Conservation (phyloP, 2,329 filamentous ascomycete genomes). For the Aspergillus amoenus region DNA sequence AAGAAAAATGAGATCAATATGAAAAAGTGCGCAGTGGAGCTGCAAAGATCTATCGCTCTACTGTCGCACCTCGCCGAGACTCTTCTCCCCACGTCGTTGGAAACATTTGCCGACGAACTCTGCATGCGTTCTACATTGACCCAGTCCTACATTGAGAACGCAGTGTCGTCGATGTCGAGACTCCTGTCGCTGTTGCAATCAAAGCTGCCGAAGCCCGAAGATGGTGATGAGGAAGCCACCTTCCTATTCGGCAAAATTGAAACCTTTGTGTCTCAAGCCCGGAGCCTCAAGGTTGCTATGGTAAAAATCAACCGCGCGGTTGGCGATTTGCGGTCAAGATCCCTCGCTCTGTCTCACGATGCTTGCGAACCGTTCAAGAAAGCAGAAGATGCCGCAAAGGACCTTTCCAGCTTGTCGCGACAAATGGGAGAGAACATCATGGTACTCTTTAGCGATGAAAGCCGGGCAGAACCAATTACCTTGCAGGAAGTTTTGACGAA, state of each 20-base stretch:
- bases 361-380: conserved; percentile 68
- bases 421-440: conserved; percentile 67
- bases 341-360: conserved; percentile 69
- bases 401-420: conserved; percentile 66
- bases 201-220: conserved; percentile 56
- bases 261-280: conserved; percentile 68
- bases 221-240: conserved; percentile 68
- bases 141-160: conserved; percentile 79
- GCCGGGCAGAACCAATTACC: conserved; percentile 65
- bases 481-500: conserved; percentile 65
- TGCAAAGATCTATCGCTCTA: conserved; percentile 80
- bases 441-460: conserved; percentile 68
- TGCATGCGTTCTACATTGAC: conserved; percentile 74
- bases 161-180: conserved; percentile 66
- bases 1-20: conserved; percentile 84
- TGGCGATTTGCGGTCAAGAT: conserved; percentile 73
- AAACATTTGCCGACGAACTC: conserved; percentile 74
- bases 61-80: conserved; percentile 84
- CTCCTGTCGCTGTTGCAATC: conserved; percentile 66
- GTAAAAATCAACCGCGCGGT: conserved; percentile 75
- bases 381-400: conserved; percentile 63
- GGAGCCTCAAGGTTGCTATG: conserved; percentile 79
- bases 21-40: conserved; percentile 74
- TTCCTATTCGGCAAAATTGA: conserved; percentile 72
- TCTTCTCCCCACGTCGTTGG: conserved; percentile 68